Conservation (phyloP, 805 yeast species). For the Maudiozyma pseudohumilis region DNA sequence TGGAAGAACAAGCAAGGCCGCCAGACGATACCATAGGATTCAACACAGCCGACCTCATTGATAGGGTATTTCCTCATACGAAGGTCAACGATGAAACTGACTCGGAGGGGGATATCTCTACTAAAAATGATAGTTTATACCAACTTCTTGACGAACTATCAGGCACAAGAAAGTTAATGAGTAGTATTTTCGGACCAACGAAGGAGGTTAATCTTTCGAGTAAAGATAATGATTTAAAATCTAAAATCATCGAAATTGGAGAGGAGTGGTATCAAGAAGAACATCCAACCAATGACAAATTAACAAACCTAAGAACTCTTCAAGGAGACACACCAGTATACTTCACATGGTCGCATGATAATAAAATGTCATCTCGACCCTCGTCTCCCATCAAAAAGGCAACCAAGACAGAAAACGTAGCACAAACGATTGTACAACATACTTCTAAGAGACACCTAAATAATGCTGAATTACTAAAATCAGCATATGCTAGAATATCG, state of each 20-base stretch:
- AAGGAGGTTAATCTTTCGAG: constrained; percentile 2
- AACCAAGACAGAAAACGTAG: neutral
- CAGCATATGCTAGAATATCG: too few species aligned
- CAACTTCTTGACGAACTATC: constrained; percentile 18
- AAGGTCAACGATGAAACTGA: too few species aligned
- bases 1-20: too few species aligned
- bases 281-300: constrained; percentile 4
- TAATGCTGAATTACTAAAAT: constrained; percentile 7
- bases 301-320: constrained; percentile 8
- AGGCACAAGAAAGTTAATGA: constrained; percentile 21
- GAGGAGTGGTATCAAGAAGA: constrained; percentile 21
- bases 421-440: neutral
- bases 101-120: too few species aligned
- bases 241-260: constrained; percentile 7
- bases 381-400: constrained; percentile 1
- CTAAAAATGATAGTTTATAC: constrained; percentile 7
- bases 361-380: neutral
- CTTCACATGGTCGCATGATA: constrained; percentile 25
- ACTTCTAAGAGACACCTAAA: constrained; percentile 5
- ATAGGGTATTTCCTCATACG: too few species aligned
- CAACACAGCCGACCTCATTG: too few species aligned
- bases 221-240: constrained; percentile 2
- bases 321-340: constrained; percentile 19
- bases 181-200: constrained; percentile 9
- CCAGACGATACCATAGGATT: too few species aligned